phyloP scores from a whole-genome alignment of 306 rosid genomes.

The Albizia julibrissin region DNA sequence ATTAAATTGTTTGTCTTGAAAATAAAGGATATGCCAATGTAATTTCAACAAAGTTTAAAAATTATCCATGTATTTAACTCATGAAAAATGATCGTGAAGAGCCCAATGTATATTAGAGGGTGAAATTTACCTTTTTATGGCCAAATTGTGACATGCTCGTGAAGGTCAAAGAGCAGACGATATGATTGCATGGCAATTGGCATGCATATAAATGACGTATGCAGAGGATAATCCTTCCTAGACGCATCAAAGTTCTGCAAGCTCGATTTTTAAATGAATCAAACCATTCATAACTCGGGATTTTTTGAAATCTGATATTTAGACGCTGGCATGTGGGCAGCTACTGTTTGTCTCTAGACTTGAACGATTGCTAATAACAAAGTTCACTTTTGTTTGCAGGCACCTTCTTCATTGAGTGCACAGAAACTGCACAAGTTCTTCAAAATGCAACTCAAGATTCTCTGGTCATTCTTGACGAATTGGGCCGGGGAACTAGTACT shows the following conservation, averaged over 20 bases:
- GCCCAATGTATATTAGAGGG: not conserved
- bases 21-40: not conserved
- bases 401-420: slow-evolving; percentile 92
- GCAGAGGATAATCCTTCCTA: slow-evolving; percentile 10
- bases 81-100: not conserved
- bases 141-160: not conserved
- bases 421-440: slow-evolving; percentile 92
- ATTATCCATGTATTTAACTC: not conserved
- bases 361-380: slow-evolving; percentile 19
- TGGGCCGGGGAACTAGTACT: slow-evolving; percentile 98
- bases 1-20: not conserved
- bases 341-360: slow-evolving; percentile 22
- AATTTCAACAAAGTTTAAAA: not conserved
- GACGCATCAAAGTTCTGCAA: slow-evolving; percentile 6
- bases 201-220: not conserved
- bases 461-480: slow-evolving; percentile 87
- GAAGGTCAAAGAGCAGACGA: not conserved
- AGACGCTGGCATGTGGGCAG: not conserved
- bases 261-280: not conserved
- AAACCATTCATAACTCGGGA: slow-evolving; percentile 6
- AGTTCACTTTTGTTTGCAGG: slow-evolving; percentile 49
- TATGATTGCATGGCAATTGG: not conserved
- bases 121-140: not conserved
- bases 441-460: slow-evolving; percentile 90
- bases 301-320: not conserved